Percentiles rank a stretch among this genome's conserved stretches.
These are phyloP conservation scores for Penicillium polonicum DNA, from an alignment of 2,329 filamentous ascomycete species.

Conservation along the genomic window DNA sequence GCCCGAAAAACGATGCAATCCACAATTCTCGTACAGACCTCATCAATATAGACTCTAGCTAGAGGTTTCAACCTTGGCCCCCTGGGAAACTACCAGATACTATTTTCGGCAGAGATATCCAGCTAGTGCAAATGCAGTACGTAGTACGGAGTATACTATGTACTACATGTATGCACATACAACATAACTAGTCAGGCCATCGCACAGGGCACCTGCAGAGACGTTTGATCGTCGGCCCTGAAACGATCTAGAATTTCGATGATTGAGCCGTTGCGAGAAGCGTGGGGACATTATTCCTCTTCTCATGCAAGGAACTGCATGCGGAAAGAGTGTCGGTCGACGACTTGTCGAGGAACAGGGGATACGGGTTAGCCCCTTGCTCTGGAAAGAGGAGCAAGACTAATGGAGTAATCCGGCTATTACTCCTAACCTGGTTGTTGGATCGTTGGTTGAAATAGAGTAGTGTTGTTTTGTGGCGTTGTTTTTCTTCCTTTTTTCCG, in stretches of 20 bases:
- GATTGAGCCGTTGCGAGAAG: constrained; percentile 9
- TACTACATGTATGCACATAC: too few species aligned
- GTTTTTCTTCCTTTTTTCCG: too few species aligned
- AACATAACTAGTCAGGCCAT: background rate
- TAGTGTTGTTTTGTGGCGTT: background rate
- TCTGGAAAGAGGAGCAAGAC: background rate
- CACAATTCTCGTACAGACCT: background rate
- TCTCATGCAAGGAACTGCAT: constrained; percentile 1
- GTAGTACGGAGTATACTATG: background rate
- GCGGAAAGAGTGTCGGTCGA: background rate
- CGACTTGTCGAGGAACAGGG: background rate
- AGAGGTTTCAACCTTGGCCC: constrained; percentile 13
- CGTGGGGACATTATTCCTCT: constrained; percentile 10
- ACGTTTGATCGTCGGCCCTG: constrained; percentile 35
- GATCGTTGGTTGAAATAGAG: background rate
- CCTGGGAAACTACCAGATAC: background rate
- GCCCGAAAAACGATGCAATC: background rate
- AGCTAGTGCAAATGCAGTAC: background rate
- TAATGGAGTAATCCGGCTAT: background rate
- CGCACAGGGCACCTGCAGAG: constrained; percentile 20
- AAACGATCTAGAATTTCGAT: constrained; percentile 35
- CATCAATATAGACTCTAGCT: constrained; percentile 15
- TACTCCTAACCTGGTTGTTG: background rate
- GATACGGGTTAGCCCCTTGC: background rate
- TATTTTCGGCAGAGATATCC: background rate